These are phyloP conservation scores for Lyophyllum semitale DNA, from an alignment of 768 basidiomycete species.

Conservation along the genomic window DNA sequence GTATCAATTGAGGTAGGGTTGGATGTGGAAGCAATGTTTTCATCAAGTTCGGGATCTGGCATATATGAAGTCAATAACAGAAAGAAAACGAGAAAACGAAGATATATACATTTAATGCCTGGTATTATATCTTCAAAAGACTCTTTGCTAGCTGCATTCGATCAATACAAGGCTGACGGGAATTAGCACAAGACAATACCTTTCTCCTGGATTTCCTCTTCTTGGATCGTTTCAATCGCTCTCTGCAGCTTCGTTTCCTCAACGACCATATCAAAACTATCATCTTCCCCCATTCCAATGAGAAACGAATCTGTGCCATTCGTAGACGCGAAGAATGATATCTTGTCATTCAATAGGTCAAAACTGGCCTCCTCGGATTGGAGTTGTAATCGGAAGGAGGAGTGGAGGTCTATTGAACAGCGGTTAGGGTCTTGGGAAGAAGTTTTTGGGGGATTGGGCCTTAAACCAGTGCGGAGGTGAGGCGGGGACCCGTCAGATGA, in stretches of 20 bases:
- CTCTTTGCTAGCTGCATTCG: not conserved
- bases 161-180: not conserved
- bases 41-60: not conserved
- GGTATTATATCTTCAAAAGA: not conserved
- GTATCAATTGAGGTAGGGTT: not conserved
- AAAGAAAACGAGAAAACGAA: not conserved
- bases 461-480: conserved; percentile 23
- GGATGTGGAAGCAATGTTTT: not conserved
- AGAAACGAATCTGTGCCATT: conserved; percentile 35
- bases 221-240: conserved; percentile 12
- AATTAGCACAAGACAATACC: not conserved
- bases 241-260: conserved; percentile 26
- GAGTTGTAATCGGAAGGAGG: conserved; percentile 50
- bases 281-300: conserved; percentile 37
- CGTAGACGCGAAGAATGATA: conserved; percentile 43
- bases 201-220: conserved; percentile 7
- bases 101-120: not conserved
- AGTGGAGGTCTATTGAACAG: conserved; percentile 45
- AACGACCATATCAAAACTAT: conserved; percentile 37
- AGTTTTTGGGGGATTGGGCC: conserved; percentile 23
- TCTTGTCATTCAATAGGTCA: conserved; percentile 53
- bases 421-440: conserved; percentile 32
- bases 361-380: conserved; percentile 48
- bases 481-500: conserved; percentile 23
- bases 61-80: not conserved